Evolutionary conservation across 2,329 filamentous ascomycete genomes (phyloP).

Genomic region (Ophidiomyces ophidiicola): DNA sequence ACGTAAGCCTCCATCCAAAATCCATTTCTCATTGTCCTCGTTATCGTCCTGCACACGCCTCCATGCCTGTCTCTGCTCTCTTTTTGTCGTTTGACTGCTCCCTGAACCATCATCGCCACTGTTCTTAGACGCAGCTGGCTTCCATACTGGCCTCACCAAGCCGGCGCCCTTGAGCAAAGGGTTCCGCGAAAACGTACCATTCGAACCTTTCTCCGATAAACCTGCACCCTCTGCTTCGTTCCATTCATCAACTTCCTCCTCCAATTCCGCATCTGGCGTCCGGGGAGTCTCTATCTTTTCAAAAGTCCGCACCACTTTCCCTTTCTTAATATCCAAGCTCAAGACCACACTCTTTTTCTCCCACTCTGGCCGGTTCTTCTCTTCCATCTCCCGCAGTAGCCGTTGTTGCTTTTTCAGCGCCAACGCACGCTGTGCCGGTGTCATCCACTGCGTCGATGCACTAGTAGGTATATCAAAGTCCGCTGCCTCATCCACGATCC

Average conservation of each 20-base stretch:
- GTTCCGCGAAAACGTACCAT: conserved; percentile 33
- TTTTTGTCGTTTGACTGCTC: conserved; percentile 14
- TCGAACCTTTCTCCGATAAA: conserved; percentile 14
- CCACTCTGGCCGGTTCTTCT: conserved; percentile 72
- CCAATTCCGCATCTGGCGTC: conserved; percentile 15
- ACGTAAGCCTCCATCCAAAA: conserved; percentile 34
- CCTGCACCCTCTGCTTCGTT: conserved; percentile 23
- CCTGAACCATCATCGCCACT: conserved; percentile 14
- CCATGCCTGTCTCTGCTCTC: conserved; percentile 34
- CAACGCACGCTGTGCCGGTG: conserved; percentile 64
- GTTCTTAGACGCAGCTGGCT: conserved; percentile 20
- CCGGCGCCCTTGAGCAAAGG: conserved; percentile 34
- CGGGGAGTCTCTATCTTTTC: conserved; percentile 26
- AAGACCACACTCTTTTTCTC: conserved; percentile 78
- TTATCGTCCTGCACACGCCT: conserved; percentile 37
- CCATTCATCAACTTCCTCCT: conserved; percentile 20
- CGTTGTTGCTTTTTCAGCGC: conserved; percentile 80
- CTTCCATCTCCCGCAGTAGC: conserved; percentile 71
- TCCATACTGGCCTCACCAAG: conserved; percentile 36
- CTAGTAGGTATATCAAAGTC: conserved; percentile 53
- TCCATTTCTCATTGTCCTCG: conserved; percentile 39
- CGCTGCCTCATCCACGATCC: conserved; percentile 73
- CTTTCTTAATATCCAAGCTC: conserved; percentile 68
- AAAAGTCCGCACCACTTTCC: conserved; percentile 54
- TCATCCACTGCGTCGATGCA: conserved; percentile 68